Base-by-base conservation (phyloP, 345 rosid species). In the Populus davidiana region DNA sequence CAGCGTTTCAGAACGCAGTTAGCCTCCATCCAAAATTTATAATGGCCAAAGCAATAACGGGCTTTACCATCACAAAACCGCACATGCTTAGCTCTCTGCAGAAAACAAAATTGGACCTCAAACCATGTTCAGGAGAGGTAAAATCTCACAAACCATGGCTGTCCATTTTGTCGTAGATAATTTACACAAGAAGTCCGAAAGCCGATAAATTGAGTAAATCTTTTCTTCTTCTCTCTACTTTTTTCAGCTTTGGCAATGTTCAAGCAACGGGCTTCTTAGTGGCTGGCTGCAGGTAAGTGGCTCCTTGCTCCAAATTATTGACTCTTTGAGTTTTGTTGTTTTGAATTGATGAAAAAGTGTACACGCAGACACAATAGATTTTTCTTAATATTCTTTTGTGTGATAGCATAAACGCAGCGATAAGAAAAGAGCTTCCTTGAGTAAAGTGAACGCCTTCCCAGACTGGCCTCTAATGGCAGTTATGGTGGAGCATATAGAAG, bases 401-500 rank as follows among this genome's bases (percentile, higher is more conserved):
- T 18, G 27, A 52, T 71, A 82, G 88, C 31, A 25, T 75, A 78
- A 73, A 49, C 78, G 78, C 59, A 75, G 78, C 65, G 81, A 78
- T 68, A 82, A 70, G 76, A 70, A 54, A 67, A 83, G 89, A 74
- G 83, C 78, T 23, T 76, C 81, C 35, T 81, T 79, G 4, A 54
- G 87, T 76, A 85, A 69, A 80, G 88, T 84, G 76, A 86, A 86
- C 64, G 96, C 91, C 64, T 29, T 91, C 49, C 97, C 95, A 68
- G 92, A 93, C 73, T 85, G 84, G 89, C 90, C 92, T 79, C 78
- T 93, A 75, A 92, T 95, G 97, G 98, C 98, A 13, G 91, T 95
- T 74, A 44, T 93, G 50, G 94, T 93, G 44, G 90, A 95, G 81
- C 97, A 91, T 33, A 74, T 86, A 27, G 91, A 90, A 64, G 98